Conservation (phyloP, 2,329 filamentous ascomycete genomes). For the Pleoardoris graminearum region DNA sequence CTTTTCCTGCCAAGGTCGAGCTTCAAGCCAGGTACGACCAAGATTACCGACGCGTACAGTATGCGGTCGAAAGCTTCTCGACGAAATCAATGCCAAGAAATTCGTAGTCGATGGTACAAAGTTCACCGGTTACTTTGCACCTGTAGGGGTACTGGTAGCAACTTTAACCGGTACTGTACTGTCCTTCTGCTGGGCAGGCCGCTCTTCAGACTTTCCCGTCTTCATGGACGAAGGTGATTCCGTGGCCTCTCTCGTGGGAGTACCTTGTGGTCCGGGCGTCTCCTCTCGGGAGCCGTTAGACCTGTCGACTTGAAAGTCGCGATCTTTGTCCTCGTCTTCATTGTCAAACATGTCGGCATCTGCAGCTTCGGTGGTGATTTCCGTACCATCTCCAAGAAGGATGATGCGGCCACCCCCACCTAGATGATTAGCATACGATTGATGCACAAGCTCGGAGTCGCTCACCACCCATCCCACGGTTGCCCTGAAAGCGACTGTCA, state of each 20-base stretch:
- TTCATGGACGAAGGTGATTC: constrained; percentile 44
- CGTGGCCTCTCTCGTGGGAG: constrained; percentile 24
- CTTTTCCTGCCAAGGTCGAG: background rate
- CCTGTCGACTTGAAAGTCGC: constrained; percentile 77
- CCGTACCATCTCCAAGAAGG: constrained; percentile 91
- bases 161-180: constrained; percentile 25
- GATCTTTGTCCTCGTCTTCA: constrained; percentile 82
- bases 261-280: constrained; percentile 31
- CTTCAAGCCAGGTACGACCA: background rate
- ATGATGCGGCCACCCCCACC: constrained; percentile 82
- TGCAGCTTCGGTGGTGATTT: constrained; percentile 84
- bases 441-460: constrained; percentile 63
- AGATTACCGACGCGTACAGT: background rate
- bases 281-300: constrained; percentile 32
- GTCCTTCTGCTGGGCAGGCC: constrained; percentile 17
- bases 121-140: constrained; percentile 26
- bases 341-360: constrained; percentile 95
- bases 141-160: constrained; percentile 15
- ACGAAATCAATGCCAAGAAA: background rate
- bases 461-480: constrained; percentile 59
- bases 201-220: constrained; percentile 41
- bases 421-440: constrained; percentile 69
- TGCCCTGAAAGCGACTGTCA: constrained; percentile 69
- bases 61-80: background rate
- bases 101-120: background rate